Conservation (phyloP, 192 early-diverging fungal species). For the Chytriomyces confervae region DNA sequence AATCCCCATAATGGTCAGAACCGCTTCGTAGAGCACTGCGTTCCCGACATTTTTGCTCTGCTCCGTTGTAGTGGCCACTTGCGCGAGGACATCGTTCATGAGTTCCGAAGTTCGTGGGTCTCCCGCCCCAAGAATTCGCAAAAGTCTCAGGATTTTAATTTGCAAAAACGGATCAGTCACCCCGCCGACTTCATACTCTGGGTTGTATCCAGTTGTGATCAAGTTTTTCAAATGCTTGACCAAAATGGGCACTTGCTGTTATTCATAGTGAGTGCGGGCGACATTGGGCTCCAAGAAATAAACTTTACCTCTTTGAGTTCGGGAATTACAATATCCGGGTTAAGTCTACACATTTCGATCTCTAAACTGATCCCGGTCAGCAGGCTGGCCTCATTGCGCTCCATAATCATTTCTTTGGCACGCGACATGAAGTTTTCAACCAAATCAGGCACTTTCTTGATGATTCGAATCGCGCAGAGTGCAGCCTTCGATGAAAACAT, state of each 20-base stretch:
- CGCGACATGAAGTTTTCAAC: slow-evolving; percentile 81
- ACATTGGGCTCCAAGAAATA: neutral
- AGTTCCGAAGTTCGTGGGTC: slow-evolving; percentile 83
- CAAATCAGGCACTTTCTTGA: slow-evolving; percentile 92
- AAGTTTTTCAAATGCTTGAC: slow-evolving; percentile 89
- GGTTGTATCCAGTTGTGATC: slow-evolving; percentile 81
- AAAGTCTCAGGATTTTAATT: slow-evolving; percentile 86
- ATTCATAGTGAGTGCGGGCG: neutral
- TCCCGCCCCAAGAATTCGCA: slow-evolving; percentile 82
- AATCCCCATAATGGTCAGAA: slow-evolving; percentile 94
- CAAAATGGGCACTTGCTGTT: slow-evolving; percentile 70
- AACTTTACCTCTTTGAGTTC: slow-evolving; percentile 64
- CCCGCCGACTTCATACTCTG: slow-evolving; percentile 95
- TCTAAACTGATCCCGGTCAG: slow-evolving; percentile 89
- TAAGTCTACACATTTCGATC: slow-evolving; percentile 83
- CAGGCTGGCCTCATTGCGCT: slow-evolving; percentile 94
- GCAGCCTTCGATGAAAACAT: slow-evolving; percentile 68
- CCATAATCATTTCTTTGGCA: slow-evolving; percentile 76
- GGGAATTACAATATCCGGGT: slow-evolving; percentile 67
- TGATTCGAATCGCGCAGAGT: slow-evolving; percentile 86
- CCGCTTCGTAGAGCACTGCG: slow-evolving; percentile 96
- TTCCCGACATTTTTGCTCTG: slow-evolving; percentile 95
- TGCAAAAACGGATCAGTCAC: slow-evolving; percentile 97
- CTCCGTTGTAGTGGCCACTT: slow-evolving; percentile 95
- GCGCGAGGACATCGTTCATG: slow-evolving; percentile 97